Evolutionary conservation across 257 asterid genomes (phyloP).

Genomic region (Pogostemon cablin): DNA sequence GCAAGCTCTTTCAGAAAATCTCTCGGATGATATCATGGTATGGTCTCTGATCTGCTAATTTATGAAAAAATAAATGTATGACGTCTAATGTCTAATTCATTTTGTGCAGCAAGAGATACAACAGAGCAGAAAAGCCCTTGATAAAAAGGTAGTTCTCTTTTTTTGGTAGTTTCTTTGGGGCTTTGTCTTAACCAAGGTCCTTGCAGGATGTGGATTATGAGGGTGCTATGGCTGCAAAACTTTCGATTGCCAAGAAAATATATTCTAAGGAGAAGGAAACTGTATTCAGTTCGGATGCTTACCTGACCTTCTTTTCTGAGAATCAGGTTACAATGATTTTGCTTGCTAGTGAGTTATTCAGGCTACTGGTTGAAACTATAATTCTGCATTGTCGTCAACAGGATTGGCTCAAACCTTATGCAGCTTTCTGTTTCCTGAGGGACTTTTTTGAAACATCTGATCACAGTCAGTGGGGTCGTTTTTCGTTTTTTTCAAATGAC

Average conservation of each 20-base stretch:
- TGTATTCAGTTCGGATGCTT: slow-evolving; percentile 63
- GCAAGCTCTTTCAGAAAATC: slow-evolving; percentile 68
- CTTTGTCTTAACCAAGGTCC: slow-evolving; percentile 14
- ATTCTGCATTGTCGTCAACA: slow-evolving; percentile 34
- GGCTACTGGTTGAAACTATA: slow-evolving; percentile 2
- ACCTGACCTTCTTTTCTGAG: slow-evolving; percentile 73
- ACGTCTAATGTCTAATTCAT: slow-evolving; percentile 7
- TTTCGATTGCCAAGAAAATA: slow-evolving; percentile 83
- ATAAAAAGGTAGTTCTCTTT: slow-evolving; percentile 63
- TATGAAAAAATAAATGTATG: not conserved
- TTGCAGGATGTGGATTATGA: slow-evolving; percentile 88
- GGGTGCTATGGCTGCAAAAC: slow-evolving; percentile 82
- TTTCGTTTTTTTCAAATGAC: slow-evolving; percentile 63
- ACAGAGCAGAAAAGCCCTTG: slow-evolving; percentile 56
- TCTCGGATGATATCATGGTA: slow-evolving; percentile 78
- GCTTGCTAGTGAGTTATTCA: not conserved
- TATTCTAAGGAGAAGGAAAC: slow-evolving; percentile 73
- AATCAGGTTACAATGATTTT: slow-evolving; percentile 61
- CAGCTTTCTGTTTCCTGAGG: slow-evolving; percentile 93
- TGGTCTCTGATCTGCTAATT: slow-evolving; percentile 26
- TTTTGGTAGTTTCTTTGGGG: not conserved
- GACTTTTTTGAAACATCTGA: slow-evolving; percentile 98
- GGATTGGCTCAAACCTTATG: slow-evolving; percentile 97
- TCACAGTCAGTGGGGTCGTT: slow-evolving; percentile 95
- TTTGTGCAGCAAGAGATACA: slow-evolving; percentile 76